These are phyloP conservation scores for Zoysia japonica DNA, from an alignment of 176 grass and related monocot genomes.

Conservation along the genomic window DNA sequence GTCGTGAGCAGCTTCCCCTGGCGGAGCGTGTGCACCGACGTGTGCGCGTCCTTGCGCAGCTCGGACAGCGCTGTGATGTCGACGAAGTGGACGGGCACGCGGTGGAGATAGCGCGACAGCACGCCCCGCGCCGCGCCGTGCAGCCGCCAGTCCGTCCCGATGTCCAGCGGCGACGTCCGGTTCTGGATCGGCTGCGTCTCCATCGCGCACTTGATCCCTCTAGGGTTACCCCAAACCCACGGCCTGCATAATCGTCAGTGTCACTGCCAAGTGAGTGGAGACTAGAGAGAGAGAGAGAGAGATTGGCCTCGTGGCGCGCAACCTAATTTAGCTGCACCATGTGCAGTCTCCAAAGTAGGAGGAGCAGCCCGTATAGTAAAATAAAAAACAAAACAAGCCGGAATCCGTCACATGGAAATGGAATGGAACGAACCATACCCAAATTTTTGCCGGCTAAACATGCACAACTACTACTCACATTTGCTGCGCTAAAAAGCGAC, in stretches of 20 bases:
- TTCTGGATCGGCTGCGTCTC: constrained; percentile 70
- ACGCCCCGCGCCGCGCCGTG: constrained; percentile 57
- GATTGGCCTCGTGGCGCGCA: too few species aligned
- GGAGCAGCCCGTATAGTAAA: too few species aligned
- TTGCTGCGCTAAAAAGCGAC: too few species aligned
- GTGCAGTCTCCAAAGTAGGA: too few species aligned
- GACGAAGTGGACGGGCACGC: constrained; percentile 59
- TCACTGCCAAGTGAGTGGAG: too few species aligned
- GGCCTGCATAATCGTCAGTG: constrained; percentile 42
- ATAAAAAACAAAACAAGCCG: too few species aligned
- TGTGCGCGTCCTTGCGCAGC: constrained; percentile 82
- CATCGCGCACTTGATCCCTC: constrained; percentile 87
- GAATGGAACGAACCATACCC: too few species aligned
- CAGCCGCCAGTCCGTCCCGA: constrained; percentile 77
- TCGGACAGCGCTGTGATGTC: constrained; percentile 82
- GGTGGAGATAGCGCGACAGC: constrained; percentile 26
- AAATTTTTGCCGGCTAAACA: too few species aligned
- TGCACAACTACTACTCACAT: too few species aligned
- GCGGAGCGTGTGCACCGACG: constrained; percentile 81
- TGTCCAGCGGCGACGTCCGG: constrained; percentile 53
- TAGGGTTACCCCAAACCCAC: constrained; percentile 73
- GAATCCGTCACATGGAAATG: too few species aligned
- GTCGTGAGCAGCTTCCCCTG: constrained; percentile 78
- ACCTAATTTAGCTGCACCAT: too few species aligned
- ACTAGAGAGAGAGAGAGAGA: too few species aligned